Evolutionary conservation across 2,329 filamentous ascomycete species (phyloP), one percentile per base, ranked within the genome.

Genomic region (Niveomyces coronatus): DNA sequence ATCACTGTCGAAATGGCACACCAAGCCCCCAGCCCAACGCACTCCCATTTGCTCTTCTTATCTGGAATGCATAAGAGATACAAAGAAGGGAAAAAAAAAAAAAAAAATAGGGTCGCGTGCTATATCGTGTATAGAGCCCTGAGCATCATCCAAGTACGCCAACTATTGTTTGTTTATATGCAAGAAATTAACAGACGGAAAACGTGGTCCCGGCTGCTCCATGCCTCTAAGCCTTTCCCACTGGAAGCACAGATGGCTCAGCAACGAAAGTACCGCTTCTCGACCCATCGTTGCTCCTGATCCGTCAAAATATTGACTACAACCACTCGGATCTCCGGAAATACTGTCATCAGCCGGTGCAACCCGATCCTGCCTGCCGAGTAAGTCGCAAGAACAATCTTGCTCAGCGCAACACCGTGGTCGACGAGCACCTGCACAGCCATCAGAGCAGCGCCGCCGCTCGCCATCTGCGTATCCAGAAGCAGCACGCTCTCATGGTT

Each of bases 401-500:
- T 80, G 31, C 85, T 75, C 54, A 91, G 80, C 5, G 76, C 65
- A 6, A 96, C 88, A 9, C 91, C 91, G 53, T 96, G 88, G 57
- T 98, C 91, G 13, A 94, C 78, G 37, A 98, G 66, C n/a, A 96
- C 85, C 53, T 91, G 83, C 29, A 96, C 88, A 1, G 91, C 87
- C 91, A 98, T 98, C 41, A 98, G 65, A 1, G 76, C 76, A 13
- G 77, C 74, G 24, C 88, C 89, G 30, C 91, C 91, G 44, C 82
- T 88, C 18, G 85, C 86, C 83, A 96, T 95, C 56, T 98, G 91
- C 11, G 88, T 81, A 58, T 96, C 91, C 15, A 96, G 67, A 7
- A 98, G 67, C 43, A 98, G 67, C 14, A 98, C 86, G 35, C 82
- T 82, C 47, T 85, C 79, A 53, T 94, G 83, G 29, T 72, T 60